A percentile compares a stretch with the other conserved stretches of the same genome.
phyloP scores from a whole-genome alignment of 768 basidiomycete genomes.

The Rhizopogon rudus region DNA sequence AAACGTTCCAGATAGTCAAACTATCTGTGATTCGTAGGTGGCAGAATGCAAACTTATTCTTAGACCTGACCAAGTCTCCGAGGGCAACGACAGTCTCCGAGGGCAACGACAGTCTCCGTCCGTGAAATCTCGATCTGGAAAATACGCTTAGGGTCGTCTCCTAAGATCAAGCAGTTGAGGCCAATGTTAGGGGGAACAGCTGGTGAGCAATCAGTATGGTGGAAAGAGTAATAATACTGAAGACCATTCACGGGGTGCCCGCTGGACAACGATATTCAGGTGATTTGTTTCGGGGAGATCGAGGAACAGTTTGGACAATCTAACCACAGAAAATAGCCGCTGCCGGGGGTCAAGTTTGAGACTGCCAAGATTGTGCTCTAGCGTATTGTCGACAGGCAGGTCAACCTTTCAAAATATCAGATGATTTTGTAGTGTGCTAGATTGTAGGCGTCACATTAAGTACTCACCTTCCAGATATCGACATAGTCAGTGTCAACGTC shows the following conservation, averaged over 20 bases:
- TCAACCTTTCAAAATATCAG: background rate
- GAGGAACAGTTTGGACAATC: background rate
- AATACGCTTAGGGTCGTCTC: background rate
- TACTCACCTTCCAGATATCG: background rate
- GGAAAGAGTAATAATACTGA: background rate
- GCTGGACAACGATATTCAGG: conserved; percentile 2
- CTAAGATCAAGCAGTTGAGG: background rate
- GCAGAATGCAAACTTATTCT: background rate
- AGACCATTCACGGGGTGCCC: background rate
- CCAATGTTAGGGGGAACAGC: background rate
- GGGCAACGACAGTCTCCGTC: background rate
- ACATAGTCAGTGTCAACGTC: background rate
- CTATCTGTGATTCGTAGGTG: background rate
- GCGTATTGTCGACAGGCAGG: background rate
- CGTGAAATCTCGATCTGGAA: background rate
- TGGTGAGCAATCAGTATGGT: background rate
- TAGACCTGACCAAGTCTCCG: background rate
- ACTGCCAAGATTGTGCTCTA: background rate
- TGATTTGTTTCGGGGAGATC: background rate
- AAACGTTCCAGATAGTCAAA: background rate
- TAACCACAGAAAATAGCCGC: background rate
- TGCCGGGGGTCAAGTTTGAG: background rate
- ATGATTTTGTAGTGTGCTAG: background rate
- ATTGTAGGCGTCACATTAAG: background rate
- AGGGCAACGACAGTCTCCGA: too few species aligned